Percentiles rank a stretch among this genome's conserved stretches.
phyloP scores from a whole-genome alignment of 306 rosid genomes.

The Geum urbanum region DNA sequence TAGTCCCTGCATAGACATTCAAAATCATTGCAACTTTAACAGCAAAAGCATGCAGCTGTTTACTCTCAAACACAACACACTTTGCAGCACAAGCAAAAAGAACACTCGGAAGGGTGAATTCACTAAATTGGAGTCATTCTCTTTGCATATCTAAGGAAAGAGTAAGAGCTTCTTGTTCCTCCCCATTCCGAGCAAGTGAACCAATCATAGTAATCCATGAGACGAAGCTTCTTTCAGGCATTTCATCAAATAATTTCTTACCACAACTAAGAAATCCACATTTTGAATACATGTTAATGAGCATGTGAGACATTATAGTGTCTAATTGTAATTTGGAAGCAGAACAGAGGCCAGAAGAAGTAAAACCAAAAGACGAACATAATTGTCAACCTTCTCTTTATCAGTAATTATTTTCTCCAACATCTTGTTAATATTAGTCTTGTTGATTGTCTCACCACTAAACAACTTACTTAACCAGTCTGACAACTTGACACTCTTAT shows the following conservation, averaged over 20 bases:
- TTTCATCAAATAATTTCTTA: constrained; percentile 50
- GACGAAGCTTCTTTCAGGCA: constrained; percentile 67
- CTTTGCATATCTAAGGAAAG: constrained; percentile 63
- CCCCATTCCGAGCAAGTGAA: constrained; percentile 50
- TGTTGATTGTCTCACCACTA: too few relatives aligned
- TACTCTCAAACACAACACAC: constrained; percentile 52
- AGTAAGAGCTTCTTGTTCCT: constrained; percentile 54
- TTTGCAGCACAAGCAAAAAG: constrained; percentile 66
- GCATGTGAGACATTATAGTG: constrained; percentile 60
- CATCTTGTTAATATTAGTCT: too few relatives aligned
- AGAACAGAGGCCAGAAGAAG: too few relatives aligned
- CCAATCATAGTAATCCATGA: constrained; percentile 87
- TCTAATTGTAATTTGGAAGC: constrained; percentile 27
- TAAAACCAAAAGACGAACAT: too few relatives aligned
- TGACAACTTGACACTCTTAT: too few relatives aligned
- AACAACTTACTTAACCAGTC: too few relatives aligned
- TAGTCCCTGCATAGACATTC: constrained; percentile 79
- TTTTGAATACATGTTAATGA: constrained; percentile 70
- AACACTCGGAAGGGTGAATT: constrained; percentile 81
- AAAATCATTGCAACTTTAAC: constrained; percentile 58
- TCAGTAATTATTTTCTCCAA: too few relatives aligned
- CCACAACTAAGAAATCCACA: constrained; percentile 51
- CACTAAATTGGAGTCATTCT: constrained; percentile 56
- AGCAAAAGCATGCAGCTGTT: constrained; percentile 67
- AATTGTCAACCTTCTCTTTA: too few relatives aligned